Evolutionary conservation across 1,139 yeast species (phyloP).

Genomic region (Waltiozyma sp.): DNA sequence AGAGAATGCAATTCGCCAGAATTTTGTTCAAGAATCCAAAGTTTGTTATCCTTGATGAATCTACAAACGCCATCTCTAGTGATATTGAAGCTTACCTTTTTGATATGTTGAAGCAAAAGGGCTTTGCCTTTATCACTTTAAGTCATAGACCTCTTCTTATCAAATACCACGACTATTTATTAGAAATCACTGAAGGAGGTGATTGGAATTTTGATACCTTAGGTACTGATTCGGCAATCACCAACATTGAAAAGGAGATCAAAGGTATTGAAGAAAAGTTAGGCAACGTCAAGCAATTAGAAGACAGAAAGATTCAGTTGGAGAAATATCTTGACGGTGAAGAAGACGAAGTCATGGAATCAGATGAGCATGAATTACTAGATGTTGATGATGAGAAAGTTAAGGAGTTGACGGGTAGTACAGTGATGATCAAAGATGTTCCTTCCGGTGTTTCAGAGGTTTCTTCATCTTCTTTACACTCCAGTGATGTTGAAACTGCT

Average conservation of each 20-base stretch:
- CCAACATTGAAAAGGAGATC: constrained; percentile 57
- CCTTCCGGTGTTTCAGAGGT: neutral
- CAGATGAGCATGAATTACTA: constrained; percentile 1
- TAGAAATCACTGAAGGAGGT: constrained; percentile 52
- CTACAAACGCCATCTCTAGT: constrained; percentile 85
- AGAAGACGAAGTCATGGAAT: constrained; percentile 5
- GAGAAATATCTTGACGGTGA: constrained; percentile 24
- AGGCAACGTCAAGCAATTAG: constrained; percentile 27
- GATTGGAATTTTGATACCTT: constrained; percentile 37
- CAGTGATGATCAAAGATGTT: neutral
- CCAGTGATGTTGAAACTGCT: constrained; percentile 1
- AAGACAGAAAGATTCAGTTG: constrained; percentile 16
- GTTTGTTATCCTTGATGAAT: constrained; percentile 82
- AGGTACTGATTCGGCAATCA: constrained; percentile 50
- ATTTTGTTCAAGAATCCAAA: constrained; percentile 71
- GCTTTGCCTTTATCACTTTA: constrained; percentile 72
- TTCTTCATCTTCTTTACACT: neutral
- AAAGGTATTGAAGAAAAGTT: constrained; percentile 46
- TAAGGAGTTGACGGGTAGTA: neutral
- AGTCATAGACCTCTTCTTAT: constrained; percentile 79
- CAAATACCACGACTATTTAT: constrained; percentile 68
- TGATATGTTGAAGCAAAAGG: constrained; percentile 58
- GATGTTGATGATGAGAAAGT: constrained; percentile 4
- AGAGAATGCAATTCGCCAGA: constrained; percentile 83
- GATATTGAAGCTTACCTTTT: constrained; percentile 88